Evolutionary conservation across 345 rosid species (phyloP).

Genomic region (Kandelia obovata): DNA sequence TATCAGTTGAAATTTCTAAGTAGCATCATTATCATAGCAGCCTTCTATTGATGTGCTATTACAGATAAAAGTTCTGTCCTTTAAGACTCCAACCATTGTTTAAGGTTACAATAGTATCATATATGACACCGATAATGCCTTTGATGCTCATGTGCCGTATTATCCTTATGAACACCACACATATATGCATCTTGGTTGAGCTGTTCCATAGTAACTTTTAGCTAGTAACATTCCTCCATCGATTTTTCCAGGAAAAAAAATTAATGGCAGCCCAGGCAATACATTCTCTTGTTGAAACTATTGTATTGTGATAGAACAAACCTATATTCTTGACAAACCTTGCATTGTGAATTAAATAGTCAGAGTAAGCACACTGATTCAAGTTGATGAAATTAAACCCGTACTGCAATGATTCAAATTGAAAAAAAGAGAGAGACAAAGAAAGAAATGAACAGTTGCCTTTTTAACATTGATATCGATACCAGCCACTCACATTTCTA

Average conservation of each 20-base stretch:
- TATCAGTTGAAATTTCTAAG: neutral
- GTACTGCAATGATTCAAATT: neutral
- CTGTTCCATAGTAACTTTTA: too few species aligned
- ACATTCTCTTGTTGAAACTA: too few species aligned
- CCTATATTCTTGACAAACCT: neutral
- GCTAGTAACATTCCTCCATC: too few species aligned
- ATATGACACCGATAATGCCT: too few species aligned
- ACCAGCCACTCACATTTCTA: conserved; percentile 59
- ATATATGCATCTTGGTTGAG: too few species aligned
- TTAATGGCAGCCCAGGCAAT: too few species aligned
- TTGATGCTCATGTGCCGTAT: too few species aligned
- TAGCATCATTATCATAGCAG: neutral
- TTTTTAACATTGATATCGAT: conserved; percentile 11
- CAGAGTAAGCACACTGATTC: neutral
- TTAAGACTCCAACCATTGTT: neutral
- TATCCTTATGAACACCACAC: too few species aligned
- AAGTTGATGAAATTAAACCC: conserved; percentile 1
- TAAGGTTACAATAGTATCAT: neutral
- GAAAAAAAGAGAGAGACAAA: neutral
- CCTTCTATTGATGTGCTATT: neutral
- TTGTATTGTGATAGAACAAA: neutral
- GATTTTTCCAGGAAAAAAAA: too few species aligned
- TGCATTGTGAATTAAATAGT: neutral
- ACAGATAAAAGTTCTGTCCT: neutral
- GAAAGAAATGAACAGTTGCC: too few species aligned